Evolutionary conservation across 2,329 filamentous ascomycete genomes (phyloP).

Genomic region (Keithomyces neogunnii): DNA sequence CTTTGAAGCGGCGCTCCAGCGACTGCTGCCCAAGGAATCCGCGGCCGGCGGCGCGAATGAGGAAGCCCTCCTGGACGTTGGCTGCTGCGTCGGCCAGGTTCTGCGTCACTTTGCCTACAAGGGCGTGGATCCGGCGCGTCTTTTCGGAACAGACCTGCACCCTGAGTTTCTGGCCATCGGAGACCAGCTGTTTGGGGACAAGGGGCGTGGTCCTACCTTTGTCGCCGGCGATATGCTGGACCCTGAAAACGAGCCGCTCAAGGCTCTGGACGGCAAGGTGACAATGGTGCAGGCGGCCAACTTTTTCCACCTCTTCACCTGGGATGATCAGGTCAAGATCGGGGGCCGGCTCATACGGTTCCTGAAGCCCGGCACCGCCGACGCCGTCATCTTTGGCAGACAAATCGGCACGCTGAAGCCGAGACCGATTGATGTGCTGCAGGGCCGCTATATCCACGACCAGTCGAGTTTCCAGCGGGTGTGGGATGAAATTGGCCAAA

Average conservation of each 20-base stretch:
- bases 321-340: constrained; percentile 24
- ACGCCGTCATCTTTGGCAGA: constrained; percentile 31
- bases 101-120: constrained; percentile 29
- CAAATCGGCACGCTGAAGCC: constrained; percentile 27
- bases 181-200: constrained; percentile 49
- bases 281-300: constrained; percentile 25
- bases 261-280: constrained; percentile 19
- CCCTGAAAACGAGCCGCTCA: constrained; percentile 3
- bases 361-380: constrained; percentile 21
- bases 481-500: constrained; percentile 34
- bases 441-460: constrained; percentile 12
- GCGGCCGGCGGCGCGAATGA: not conserved
- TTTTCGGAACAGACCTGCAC: constrained; percentile 32
- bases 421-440: constrained; percentile 22
- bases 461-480: constrained; percentile 30
- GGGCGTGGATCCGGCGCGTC: constrained; percentile 28
- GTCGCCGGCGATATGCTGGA: not conserved
- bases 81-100: constrained; percentile 30
- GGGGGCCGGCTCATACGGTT: constrained; percentile 23
- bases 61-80: constrained; percentile 25
- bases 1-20: not conserved
- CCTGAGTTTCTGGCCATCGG: constrained; percentile 35
- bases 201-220: constrained; percentile 10
- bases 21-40: not conserved
- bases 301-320: constrained; percentile 28